phyloP scores from a whole-genome alignment of 371 early-diverging fungal species.

The Rhizopus delemar region DNA sequence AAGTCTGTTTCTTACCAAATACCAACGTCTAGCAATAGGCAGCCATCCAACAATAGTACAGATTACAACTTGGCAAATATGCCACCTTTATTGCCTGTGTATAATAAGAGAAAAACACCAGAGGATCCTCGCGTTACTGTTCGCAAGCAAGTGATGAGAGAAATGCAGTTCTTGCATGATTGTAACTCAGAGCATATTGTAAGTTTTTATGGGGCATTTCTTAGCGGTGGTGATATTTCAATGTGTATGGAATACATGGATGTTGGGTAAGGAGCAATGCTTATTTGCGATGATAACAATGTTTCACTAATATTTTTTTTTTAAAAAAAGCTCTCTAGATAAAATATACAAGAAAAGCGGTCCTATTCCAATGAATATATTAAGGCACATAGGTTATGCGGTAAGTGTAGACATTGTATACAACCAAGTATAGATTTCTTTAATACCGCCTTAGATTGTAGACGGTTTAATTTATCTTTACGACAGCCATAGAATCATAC shows the following conservation, averaged over 20 bases:
- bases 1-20: conserved; percentile 21
- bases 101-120: conserved; percentile 8
- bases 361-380: conserved; percentile 66
- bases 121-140: conserved; percentile 40
- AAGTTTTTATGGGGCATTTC: conserved; percentile 79
- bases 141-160: conserved; percentile 75
- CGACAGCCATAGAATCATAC: conserved; percentile 75
- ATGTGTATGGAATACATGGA: conserved; percentile 89
- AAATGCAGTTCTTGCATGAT: conserved; percentile 76
- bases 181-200: conserved; percentile 80
- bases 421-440: no score
- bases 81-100: conserved; percentile 35
- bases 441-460: conserved; percentile 45
- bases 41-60: conserved; percentile 19
- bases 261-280: conserved; percentile 48
- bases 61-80: conserved; percentile 54
- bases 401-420: conserved; percentile 33
- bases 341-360: conserved; percentile 71
- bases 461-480: conserved; percentile 75
- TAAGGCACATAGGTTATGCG: conserved; percentile 67
- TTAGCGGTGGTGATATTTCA: conserved; percentile 72
- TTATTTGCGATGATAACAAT: no score
- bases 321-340: conserved; percentile 59
- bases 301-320: neutral
- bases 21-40: conserved; percentile 1